These are phyloP conservation scores for Sphaerulina musiva DNA, from an alignment of 2,329 filamentous ascomycete species.

Conservation along the genomic window DNA sequence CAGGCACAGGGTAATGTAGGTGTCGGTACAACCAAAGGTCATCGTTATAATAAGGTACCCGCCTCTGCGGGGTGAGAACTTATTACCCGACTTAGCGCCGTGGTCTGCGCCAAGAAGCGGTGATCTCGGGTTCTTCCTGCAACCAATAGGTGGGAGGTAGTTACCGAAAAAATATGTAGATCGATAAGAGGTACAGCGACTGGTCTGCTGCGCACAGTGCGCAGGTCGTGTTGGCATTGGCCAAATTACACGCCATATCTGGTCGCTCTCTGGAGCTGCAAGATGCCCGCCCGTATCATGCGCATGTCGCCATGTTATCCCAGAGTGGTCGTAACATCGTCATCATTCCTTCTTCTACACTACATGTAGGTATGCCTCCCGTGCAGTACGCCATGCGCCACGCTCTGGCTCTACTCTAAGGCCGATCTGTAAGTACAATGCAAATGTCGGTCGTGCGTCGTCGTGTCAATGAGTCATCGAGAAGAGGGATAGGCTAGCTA, in stretches of 20 bases:
- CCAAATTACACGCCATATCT: slow-evolving; percentile 4
- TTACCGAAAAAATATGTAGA: background rate
- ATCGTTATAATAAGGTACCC: background rate
- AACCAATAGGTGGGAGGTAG: background rate
- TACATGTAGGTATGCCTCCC: background rate
- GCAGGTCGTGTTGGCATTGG: background rate
- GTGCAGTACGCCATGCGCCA: slow-evolving; percentile 16
- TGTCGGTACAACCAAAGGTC: background rate
- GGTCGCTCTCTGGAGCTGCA: background rate
- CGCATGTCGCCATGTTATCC: background rate
- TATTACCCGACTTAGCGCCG: background rate
- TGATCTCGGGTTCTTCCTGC: background rate
- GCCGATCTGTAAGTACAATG: slow-evolving; percentile 17
- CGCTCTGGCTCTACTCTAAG: slow-evolving; percentile 11
- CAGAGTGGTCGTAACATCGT: slow-evolving; percentile 7
- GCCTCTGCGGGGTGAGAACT: slow-evolving; percentile 2
- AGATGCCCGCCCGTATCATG: background rate
- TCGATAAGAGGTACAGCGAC: background rate
- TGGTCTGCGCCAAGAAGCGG: slow-evolving; percentile 1
- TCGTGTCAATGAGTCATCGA: background rate
- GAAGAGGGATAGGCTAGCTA: slow-evolving; percentile 33
- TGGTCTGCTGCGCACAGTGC: background rate
- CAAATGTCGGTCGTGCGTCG: slow-evolving; percentile 6
- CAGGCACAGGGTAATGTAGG: background rate
- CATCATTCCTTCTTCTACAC: background rate